Percentiles rank a stretch among this genome's conserved stretches.
phyloP scores from a whole-genome alignment of 192 early-diverging fungal genomes.

The Backusella circina region DNA sequence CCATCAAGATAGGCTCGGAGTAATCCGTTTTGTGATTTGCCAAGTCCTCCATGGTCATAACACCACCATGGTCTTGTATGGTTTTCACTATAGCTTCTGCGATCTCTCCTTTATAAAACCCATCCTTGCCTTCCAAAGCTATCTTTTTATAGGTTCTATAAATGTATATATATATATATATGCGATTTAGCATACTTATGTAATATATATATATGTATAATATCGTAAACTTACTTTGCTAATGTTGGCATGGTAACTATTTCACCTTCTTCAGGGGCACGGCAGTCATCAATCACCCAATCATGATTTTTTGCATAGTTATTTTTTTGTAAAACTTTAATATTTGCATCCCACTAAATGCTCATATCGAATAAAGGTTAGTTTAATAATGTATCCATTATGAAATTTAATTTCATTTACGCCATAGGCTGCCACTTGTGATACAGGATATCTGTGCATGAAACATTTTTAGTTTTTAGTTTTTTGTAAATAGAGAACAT shows the following conservation, averaged over 20 bases:
- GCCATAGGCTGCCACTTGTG: slow-evolving; percentile 18
- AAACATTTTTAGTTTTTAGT: too few relatives aligned
- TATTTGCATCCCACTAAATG: slow-evolving; percentile 32
- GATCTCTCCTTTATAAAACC: slow-evolving; percentile 67
- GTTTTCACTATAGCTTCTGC: slow-evolving; percentile 62
- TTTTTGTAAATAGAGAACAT: too few relatives aligned
- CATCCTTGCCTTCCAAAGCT: slow-evolving; percentile 57
- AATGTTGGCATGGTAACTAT: slow-evolving; percentile 53
- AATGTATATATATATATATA: too few relatives aligned
- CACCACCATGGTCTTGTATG: slow-evolving; percentile 48
- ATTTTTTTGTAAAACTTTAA: neutral
- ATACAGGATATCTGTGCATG: slow-evolving; percentile 25
- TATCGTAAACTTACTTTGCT: slow-evolving; percentile 50
- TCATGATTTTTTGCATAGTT: slow-evolving; percentile 42
- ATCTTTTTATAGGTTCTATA: slow-evolving; percentile 53
- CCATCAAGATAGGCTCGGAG: slow-evolving; percentile 57
- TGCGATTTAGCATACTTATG: too few relatives aligned
- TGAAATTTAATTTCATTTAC: slow-evolving; percentile 7
- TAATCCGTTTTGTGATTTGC: slow-evolving; percentile 46
- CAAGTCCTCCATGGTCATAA: slow-evolving; percentile 67
- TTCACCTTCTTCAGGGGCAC: slow-evolving; percentile 57
- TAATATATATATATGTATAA: too few relatives aligned
- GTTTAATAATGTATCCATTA: neutral
- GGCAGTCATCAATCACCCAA: slow-evolving; percentile 42
- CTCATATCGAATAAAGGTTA: neutral